These are phyloP conservation scores for Barnettozyma populi DNA, from an alignment of 805 yeast genomes.

Conservation along the genomic window DNA sequence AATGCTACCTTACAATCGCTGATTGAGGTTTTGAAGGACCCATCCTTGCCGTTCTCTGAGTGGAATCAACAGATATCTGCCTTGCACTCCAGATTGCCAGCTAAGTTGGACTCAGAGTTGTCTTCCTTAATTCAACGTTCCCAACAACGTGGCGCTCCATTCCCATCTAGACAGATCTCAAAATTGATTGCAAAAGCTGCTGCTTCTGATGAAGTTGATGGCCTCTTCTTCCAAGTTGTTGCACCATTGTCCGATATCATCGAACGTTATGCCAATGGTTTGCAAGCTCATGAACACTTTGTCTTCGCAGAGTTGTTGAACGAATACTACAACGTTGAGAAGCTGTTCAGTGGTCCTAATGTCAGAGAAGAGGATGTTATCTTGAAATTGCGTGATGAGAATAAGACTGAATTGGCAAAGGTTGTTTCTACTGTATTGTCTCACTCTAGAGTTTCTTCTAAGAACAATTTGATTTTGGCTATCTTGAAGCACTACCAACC, in stretches of 20 bases:
- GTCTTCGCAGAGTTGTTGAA: conserved; percentile 66
- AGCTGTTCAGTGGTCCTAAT: conserved; percentile 68
- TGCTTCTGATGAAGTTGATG: conserved; percentile 46
- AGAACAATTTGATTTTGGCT: conserved; percentile 84
- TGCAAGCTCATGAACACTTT: conserved; percentile 76
- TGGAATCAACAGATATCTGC: conserved; percentile 87
- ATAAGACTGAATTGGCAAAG: conserved; percentile 65
- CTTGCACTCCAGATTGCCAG: conserved; percentile 83
- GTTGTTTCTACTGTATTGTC: conserved; percentile 76
- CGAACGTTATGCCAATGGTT: conserved; percentile 63
- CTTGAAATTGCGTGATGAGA: conserved; percentile 79
- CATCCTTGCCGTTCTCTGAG: conserved; percentile 85
- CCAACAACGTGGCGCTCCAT: conserved; percentile 63
- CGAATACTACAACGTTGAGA: conserved; percentile 75
- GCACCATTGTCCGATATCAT: conserved; percentile 75
- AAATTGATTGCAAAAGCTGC: conserved; percentile 63
- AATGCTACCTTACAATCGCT: conserved; percentile 70
- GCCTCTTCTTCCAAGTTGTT: conserved; percentile 50
- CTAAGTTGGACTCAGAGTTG: conserved; percentile 65
- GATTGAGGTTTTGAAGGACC: conserved; percentile 68
- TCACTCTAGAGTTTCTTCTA: conserved; percentile 89
- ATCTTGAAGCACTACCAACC: conserved; percentile 80
- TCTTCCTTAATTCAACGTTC: conserved; percentile 62
- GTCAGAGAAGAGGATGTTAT: conserved; percentile 86
- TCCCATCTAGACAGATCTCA: conserved; percentile 85